Evolutionary conservation across 805 yeast genomes (phyloP).

Genomic region (Henningerozyma blattae): DNA sequence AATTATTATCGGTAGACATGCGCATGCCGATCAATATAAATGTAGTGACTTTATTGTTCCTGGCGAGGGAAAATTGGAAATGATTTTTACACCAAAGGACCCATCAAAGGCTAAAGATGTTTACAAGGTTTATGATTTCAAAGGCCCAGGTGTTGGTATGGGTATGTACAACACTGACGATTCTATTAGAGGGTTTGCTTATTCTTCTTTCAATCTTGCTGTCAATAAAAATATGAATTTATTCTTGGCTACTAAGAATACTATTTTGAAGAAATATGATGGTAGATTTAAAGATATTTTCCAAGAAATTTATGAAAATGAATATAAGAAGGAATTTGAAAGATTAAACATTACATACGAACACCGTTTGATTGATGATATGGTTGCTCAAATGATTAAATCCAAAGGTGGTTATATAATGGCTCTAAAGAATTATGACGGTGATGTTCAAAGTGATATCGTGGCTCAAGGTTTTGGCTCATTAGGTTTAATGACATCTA

Average conservation of each 20-base stretch:
- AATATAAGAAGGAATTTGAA: slow-evolving; percentile 48
- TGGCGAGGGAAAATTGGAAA: slow-evolving; percentile 47
- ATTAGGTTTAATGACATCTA: slow-evolving; percentile 75
- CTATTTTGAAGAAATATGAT: slow-evolving; percentile 71
- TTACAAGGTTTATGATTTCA: slow-evolving; percentile 44
- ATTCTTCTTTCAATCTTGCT: slow-evolving; percentile 68
- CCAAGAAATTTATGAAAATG: slow-evolving; percentile 48
- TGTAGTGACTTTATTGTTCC: slow-evolving; percentile 64
- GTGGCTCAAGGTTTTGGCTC: slow-evolving; percentile 86
- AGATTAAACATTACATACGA: slow-evolving; percentile 55
- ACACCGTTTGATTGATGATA: slow-evolving; percentile 75
- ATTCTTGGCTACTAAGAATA: slow-evolving; percentile 65
- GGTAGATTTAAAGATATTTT: slow-evolving; percentile 76
- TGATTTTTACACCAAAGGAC: slow-evolving; percentile 53
- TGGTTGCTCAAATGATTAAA: slow-evolving; percentile 83
- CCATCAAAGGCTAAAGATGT: slow-evolving; percentile 31
- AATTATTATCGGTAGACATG: slow-evolving; percentile 77
- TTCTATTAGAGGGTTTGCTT: slow-evolving; percentile 67
- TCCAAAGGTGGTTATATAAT: slow-evolving; percentile 73
- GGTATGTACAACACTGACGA: slow-evolving; percentile 80
- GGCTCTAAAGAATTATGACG: slow-evolving; percentile 77
- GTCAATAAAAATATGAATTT: slow-evolving; percentile 49
- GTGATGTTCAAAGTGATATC: slow-evolving; percentile 77
- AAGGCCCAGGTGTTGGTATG: slow-evolving; percentile 54
- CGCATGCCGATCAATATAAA: slow-evolving; percentile 76